These are phyloP conservation scores for Fusarium irregulare DNA, from an alignment of 2,329 filamentous ascomycete species.

Conservation along the genomic window DNA sequence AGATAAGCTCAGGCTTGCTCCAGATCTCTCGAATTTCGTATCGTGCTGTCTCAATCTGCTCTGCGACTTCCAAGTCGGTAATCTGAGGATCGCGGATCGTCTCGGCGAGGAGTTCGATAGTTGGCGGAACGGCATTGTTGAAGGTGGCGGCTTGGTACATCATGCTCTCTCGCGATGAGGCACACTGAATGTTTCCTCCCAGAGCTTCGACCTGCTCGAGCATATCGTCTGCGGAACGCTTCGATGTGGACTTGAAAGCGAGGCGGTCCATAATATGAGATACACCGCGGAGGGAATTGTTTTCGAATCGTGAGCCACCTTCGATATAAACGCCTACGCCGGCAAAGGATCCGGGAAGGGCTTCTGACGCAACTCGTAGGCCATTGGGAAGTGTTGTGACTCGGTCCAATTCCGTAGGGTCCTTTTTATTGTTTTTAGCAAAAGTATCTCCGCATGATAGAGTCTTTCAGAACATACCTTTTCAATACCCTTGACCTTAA, in stretches of 20 bases:
- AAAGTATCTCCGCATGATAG: rapidly evolving
- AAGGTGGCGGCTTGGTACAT: slow-evolving; percentile 99
- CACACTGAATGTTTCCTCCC: slow-evolving; percentile 96
- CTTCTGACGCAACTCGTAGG: slow-evolving; percentile 92
- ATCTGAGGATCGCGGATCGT: slow-evolving; percentile 89
- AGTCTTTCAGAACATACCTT: slow-evolving; percentile 42
- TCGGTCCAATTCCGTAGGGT: slow-evolving; percentile 86
- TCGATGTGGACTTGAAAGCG: slow-evolving; percentile 89
- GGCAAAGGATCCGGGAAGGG: slow-evolving; percentile 92
- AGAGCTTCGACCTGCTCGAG: slow-evolving; percentile 87
- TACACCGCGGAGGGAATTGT: slow-evolving; percentile 82
- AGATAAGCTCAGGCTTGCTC: slow-evolving; percentile 94
- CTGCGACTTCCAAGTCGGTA: slow-evolving; percentile 85
- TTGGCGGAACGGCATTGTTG: slow-evolving; percentile 87
- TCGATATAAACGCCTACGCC: slow-evolving; percentile 97
- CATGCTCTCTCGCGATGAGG: slow-evolving; percentile 91
- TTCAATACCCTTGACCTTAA: slow-evolving; percentile 52
- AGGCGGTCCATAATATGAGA: slow-evolving; percentile 97
- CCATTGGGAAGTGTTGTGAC: slow-evolving; percentile 93
- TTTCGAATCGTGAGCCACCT: slow-evolving; percentile 94
- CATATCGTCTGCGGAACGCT: slow-evolving; percentile 82
- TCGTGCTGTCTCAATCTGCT: slow-evolving; percentile 89
- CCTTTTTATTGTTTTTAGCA: slow-evolving; percentile 53
- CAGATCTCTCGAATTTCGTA: slow-evolving; percentile 98
- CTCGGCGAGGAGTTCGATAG: slow-evolving; percentile 87